These are phyloP conservation scores for Erodium trifolium DNA, from an alignment of 441 rosid genomes.

Conservation along the genomic window DNA sequence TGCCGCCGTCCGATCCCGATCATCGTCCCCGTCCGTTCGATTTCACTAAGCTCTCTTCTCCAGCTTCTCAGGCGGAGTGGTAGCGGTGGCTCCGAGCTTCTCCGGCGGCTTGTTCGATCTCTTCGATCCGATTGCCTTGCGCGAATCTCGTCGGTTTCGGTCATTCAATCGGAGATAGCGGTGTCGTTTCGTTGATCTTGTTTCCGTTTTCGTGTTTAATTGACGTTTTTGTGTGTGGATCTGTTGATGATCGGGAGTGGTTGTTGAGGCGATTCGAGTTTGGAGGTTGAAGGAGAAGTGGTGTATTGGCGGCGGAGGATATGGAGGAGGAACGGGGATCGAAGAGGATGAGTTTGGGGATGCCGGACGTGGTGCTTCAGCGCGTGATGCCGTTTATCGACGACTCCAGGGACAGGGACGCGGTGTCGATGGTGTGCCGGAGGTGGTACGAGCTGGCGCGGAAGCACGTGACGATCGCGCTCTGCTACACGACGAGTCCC, in stretches of 20 bases:
- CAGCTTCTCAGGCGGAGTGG: background rate
- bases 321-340: slow-evolving; percentile 2
- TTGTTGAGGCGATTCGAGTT: too few relatives aligned
- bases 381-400: slow-evolving; percentile 59
- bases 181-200: background rate
- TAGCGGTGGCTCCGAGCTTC: background rate
- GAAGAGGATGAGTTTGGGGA: slow-evolving; percentile 18
- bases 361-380: slow-evolving; percentile 48
- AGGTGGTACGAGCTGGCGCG: slow-evolving; percentile 72
- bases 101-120: background rate
- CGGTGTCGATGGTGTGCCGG: slow-evolving; percentile 64
- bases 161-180: too few relatives aligned
- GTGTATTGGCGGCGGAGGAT: background rate
- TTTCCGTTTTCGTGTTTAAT: too few relatives aligned
- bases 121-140: background rate
- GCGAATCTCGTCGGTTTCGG: too few relatives aligned
- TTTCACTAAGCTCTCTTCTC: too few relatives aligned
- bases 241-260: too few relatives aligned
- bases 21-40: too few relatives aligned
- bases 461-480: slow-evolving; percentile 74
- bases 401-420: slow-evolving; percentile 66
- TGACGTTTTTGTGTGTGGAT: too few relatives aligned
- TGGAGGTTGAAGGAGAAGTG: too few relatives aligned
- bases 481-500: slow-evolving; percentile 67
- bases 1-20: background rate